Evolutionary conservation across 2,329 filamentous ascomycete species (phyloP), one percentile per base, ranked within the genome.

Genomic region (Blumeriella jaapii): DNA sequence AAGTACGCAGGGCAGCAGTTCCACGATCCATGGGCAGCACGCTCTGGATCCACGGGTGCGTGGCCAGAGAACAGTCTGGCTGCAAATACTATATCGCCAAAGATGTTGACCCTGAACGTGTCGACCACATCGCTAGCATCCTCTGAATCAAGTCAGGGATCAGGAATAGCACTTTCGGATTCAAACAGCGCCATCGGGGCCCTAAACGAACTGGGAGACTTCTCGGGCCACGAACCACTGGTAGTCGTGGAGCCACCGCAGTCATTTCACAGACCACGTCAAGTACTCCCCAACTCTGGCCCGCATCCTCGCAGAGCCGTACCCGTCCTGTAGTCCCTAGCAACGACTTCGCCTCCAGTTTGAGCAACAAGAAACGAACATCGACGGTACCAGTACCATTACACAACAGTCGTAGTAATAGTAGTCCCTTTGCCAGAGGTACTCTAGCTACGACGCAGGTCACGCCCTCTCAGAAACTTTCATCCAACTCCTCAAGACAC

Each of bases 61-160:
- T 49, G 46, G 42, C 18, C 34, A 29, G 10, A 39, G n/a, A 19
- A 38, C 14, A 14, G 30, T 3, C 12, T 31, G 9, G 28, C 29
- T 19, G 31, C 46, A 15, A 44, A 31, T 19, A 54, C 49, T 6
- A 46, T 54, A 10, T 53, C 45, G 9, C 51, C 50, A 3, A 48
- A 47, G 29, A 38, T 43, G 7, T 35, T 54, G 26, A 44, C 41
- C 17, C 23, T 52, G 16, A 39, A 43, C 19, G 30, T 38, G 17
- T 37, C 46, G 1, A 39, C 39, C 3, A 22, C 36, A 6, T 31
- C 42, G 3, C 22, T 46, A 7, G 42, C 46, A 11, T 41, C 44
- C 12, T 44, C 42, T 26, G 38, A 20, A 27, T 49, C 49, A 20
- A 49, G 40, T n/a, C 39, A 46, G 36, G 40, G 25, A 18, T 31